Evolutionary conservation across 768 basidiomycete species (phyloP).

Genomic region (Pholiota molesta): DNA sequence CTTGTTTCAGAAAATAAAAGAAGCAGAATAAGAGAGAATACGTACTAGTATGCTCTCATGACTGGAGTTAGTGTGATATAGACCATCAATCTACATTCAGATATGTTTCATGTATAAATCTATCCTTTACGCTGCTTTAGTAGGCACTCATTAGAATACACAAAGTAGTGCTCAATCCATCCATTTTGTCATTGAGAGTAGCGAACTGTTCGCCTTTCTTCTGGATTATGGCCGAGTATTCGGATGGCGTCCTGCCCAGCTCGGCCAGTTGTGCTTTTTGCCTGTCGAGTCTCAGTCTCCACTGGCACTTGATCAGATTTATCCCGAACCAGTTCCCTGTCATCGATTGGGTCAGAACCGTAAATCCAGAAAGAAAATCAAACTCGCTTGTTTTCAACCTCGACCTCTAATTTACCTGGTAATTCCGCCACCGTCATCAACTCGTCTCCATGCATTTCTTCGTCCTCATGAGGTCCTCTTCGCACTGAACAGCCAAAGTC

Average conservation of each 20-base stretch:
- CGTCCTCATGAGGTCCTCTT: slow-evolving; percentile 73
- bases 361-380: neutral
- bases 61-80: too few relatives aligned
- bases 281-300: slow-evolving; percentile 69
- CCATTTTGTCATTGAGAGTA: slow-evolving; percentile 55
- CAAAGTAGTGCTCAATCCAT: too few relatives aligned
- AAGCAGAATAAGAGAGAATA: too few relatives aligned
- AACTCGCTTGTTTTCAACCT: slow-evolving; percentile 64
- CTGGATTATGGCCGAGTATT: slow-evolving; percentile 75
- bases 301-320: slow-evolving; percentile 62
- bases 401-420: slow-evolving; percentile 68
- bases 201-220: slow-evolving; percentile 76
- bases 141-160: too few relatives aligned
- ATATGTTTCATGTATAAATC: too few relatives aligned
- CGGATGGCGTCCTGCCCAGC: slow-evolving; percentile 73
- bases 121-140: too few relatives aligned
- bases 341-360: neutral
- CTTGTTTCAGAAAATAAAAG: too few relatives aligned
- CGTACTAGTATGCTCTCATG: too few relatives aligned
- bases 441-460: slow-evolving; percentile 77
- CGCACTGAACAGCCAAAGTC: slow-evolving; percentile 69
- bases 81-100: too few relatives aligned
- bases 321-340: slow-evolving; percentile 64
- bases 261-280: slow-evolving; percentile 80
- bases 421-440: slow-evolving; percentile 67